These are phyloP conservation scores for Mycena capillaripes DNA, from an alignment of 768 basidiomycete genomes.

Conservation along the genomic window DNA sequence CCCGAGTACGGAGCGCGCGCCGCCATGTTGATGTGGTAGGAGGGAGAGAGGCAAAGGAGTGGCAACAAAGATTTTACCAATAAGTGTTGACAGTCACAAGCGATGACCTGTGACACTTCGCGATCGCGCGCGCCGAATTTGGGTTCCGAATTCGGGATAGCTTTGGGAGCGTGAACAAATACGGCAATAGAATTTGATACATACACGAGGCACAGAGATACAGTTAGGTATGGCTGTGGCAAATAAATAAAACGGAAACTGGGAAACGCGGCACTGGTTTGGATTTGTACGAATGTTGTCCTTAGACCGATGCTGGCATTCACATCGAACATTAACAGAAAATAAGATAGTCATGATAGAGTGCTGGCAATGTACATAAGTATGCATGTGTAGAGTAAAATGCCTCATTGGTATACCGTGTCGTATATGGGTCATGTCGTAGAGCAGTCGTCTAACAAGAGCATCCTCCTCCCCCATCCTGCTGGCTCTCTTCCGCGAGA, in stretches of 20 bases:
- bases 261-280: too few species aligned
- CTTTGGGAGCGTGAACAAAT: too few species aligned
- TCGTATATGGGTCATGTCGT: slow-evolving; percentile 29
- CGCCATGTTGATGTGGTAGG: not conserved
- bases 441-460: slow-evolving; percentile 27
- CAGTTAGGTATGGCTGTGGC: too few species aligned
- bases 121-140: too few species aligned
- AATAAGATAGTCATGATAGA: slow-evolving; percentile 23
- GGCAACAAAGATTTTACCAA: not conserved
- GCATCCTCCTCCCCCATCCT: slow-evolving; percentile 28
- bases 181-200: too few species aligned
- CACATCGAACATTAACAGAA: too few species aligned
- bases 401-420: slow-evolving; percentile 34
- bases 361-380: slow-evolving; percentile 37
- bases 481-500: slow-evolving; percentile 18
- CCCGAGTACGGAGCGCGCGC: slow-evolving; percentile 26
- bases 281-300: too few species aligned
- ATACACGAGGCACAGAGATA: too few species aligned
- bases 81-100: not conserved
- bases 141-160: too few species aligned
- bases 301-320: too few species aligned
- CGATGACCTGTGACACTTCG: slow-evolving; percentile 19
- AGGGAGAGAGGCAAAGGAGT: not conserved
- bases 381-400: slow-evolving; percentile 24
- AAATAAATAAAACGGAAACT: too few species aligned